Conservation (phyloP, 441 rosid species). For the Gossypium gossypioides region DNA sequence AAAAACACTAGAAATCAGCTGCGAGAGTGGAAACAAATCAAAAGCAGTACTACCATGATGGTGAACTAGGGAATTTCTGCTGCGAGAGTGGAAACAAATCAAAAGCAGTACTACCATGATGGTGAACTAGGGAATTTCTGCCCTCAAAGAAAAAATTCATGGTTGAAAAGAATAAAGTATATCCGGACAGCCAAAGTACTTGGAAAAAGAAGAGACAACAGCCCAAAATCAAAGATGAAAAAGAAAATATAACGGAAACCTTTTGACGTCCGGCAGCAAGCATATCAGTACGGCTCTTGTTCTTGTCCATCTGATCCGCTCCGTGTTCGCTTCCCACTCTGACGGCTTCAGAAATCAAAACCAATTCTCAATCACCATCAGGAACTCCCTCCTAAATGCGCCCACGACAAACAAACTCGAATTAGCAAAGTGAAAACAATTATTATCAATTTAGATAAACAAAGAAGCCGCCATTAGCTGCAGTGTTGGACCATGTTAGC, state of each 20-base stretch:
- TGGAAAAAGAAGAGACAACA: background rate
- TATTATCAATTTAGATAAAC: background rate
- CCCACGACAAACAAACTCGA: slow-evolving; percentile 10
- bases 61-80: background rate
- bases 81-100: background rate
- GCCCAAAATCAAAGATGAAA: background rate
- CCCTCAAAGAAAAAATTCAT: background rate
- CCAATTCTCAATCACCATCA: slow-evolving; percentile 30
- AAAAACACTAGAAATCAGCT: background rate
- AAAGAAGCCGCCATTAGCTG: background rate
- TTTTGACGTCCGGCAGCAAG: slow-evolving; percentile 93
- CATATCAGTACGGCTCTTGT: slow-evolving; percentile 79
- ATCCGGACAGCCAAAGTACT: background rate
- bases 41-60: background rate
- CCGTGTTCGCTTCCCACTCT: slow-evolving; percentile 18
- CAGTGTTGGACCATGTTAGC: background rate
- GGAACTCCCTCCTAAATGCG: slow-evolving; percentile 21
- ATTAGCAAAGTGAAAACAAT: background rate
- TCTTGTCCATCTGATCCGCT: slow-evolving; percentile 78
- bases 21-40: background rate
- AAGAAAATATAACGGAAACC: slow-evolving; percentile 30
- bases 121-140: background rate
- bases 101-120: background rate
- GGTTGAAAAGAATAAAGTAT: background rate
- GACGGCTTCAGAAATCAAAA: slow-evolving; percentile 21